These are phyloP conservation scores for Nyssa sinensis DNA, from an alignment of 148 eudicot genomes.

Conservation along the genomic window DNA sequence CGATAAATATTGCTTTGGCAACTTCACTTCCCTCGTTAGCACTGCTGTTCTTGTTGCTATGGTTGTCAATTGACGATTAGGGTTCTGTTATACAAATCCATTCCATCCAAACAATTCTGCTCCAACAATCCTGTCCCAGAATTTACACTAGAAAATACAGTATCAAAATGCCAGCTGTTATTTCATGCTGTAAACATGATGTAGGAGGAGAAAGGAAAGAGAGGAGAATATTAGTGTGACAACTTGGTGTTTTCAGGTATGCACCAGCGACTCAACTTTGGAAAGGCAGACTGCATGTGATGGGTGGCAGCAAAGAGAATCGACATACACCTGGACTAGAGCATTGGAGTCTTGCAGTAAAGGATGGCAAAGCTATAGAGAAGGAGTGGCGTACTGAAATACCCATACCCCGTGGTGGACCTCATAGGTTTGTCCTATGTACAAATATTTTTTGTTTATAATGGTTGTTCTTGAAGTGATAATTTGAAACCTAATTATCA, in stretches of 20 bases:
- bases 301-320: slow-evolving; percentile 97
- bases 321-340: slow-evolving; percentile 76
- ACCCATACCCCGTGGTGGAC: slow-evolving; percentile 99
- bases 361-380: slow-evolving; percentile 84
- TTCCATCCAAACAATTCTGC: too few relatives aligned
- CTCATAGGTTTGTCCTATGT: slow-evolving; percentile 92
- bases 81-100: too few relatives aligned
- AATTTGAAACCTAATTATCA: slow-evolving; percentile 4
- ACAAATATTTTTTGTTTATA: not conserved
- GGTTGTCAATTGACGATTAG: too few relatives aligned
- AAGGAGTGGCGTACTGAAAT: slow-evolving; percentile 88
- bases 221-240: too few relatives aligned
- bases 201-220: too few relatives aligned
- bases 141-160: too few relatives aligned
- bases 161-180: not conserved
- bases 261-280: slow-evolving; percentile 98
- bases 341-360: slow-evolving; percentile 97
- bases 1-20: too few relatives aligned
- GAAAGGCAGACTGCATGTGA: slow-evolving; percentile 98
- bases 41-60: too few relatives aligned
- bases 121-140: too few relatives aligned
- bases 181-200: not conserved
- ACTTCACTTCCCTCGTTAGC: too few relatives aligned
- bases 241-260: slow-evolving; percentile 51
- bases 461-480: not conserved